Base-by-base conservation (phyloP, 129 eudicot genomes). In the Tanacetum coccineum region DNA sequence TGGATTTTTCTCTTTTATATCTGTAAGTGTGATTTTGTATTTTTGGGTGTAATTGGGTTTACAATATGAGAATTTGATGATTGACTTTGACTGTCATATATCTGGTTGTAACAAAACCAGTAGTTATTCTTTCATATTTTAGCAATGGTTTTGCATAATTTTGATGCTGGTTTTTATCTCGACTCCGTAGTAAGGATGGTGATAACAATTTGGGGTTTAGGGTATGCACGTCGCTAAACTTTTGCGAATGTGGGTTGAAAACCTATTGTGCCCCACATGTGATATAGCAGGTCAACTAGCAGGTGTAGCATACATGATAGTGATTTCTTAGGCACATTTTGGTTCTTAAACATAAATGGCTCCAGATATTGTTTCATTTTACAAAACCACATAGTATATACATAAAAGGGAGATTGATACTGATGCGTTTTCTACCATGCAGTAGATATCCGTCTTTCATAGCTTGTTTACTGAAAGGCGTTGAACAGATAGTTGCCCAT, bases 11-110 rank as follows among this genome's bases (percentile, higher is more conserved):
- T 69, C 39, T 74, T 78, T 74, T 55, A 67, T 39, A 50, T 70
- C 54, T 61, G 70, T 46, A 78, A 75, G 81, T 70, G 78, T 75
- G 81, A 55, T 50, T 71, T 71, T 70, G 39, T 39, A 17, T 42
- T 72, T 62, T 17, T 65, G 47, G 59, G 60, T 53, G 71, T 57
- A 73, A 78, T 74, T 67, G 75, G 64, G 58, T 70, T 68, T 68
- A 53, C 60, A 61, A 50, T 57, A 59, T 47, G 44, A 65, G 74
- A 76, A 70, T 75, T 55, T 78, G 48, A 70, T 82, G 79, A 20
- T 49, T 62, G 18, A 79, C 59, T 66, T 52, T 59, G 48, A 74
- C 46, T 75, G 9, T 51, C 22, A 59, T 69, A 45, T 64, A 74
- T 77, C 40, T 73, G 77, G 79, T 63, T 74, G 79, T 58, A 63